Conservation (phyloP, 1,284 basidiomycete species). For the Ustilago cynodontis region DNA sequence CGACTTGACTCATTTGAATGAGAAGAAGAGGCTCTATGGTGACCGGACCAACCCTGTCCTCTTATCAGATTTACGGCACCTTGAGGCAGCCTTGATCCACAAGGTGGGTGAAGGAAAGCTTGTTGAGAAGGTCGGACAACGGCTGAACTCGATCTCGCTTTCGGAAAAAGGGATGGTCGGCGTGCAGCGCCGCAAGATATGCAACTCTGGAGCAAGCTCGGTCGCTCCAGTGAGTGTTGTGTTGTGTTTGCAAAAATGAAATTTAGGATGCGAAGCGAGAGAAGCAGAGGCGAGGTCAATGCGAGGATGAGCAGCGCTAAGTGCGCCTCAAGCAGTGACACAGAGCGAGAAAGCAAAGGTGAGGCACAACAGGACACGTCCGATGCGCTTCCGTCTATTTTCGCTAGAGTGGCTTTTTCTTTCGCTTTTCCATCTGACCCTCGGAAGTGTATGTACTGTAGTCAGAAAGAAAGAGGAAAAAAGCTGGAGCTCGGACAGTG, state of each 20-base stretch:
- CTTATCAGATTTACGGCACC: background rate
- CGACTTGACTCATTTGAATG: no score
- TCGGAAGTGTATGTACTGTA: constrained; percentile 9
- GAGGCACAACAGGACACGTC: background rate
- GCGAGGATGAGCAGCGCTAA: background rate
- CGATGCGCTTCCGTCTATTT: background rate
- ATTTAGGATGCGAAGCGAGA: background rate
- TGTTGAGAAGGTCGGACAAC: background rate
- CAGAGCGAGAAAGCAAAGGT: no score
- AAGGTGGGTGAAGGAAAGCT: background rate
- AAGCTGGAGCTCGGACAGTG: constrained; percentile 3
- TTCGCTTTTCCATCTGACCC: background rate
- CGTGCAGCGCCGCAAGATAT: background rate
- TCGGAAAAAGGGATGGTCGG: constrained; percentile 5
- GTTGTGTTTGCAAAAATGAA: background rate
- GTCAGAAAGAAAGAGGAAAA: background rate
- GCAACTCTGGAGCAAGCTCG: constrained; percentile 4
- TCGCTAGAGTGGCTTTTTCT: background rate
- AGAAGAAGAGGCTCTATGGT: no score
- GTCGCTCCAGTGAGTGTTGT: constrained; percentile 4
- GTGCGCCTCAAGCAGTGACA: background rate
- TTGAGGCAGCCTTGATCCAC: background rate
- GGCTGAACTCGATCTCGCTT: constrained; percentile 1
- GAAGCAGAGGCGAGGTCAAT: background rate
- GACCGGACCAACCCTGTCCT: no score